Conservation (phyloP, 2,329 filamentous ascomycete genomes). For the Cordyceps sp. region DNA sequence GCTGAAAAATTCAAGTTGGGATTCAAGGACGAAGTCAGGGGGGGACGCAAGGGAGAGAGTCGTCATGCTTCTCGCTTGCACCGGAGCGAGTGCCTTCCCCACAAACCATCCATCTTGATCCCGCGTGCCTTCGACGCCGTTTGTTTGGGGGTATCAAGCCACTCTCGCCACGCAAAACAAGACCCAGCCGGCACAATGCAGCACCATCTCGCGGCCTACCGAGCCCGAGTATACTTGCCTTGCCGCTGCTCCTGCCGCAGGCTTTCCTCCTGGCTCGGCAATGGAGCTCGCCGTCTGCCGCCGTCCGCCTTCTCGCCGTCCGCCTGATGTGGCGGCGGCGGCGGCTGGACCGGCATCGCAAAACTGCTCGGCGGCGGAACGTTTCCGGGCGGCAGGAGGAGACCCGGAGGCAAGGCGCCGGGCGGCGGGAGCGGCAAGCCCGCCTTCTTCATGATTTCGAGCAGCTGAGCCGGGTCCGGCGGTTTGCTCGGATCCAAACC, state of each 20-base stretch:
- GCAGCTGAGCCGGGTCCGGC: conserved; percentile 41
- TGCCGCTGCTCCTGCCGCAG: conserved; percentile 58
- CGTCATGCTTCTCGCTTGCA: no score
- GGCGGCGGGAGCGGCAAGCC: conserved; percentile 44
- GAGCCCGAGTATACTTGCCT: conserved; percentile 40
- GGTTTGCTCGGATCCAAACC: conserved; percentile 43
- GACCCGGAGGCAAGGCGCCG: conserved; percentile 24
- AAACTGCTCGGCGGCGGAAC: conserved; percentile 17
- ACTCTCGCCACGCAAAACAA: background rate
- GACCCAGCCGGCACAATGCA: background rate
- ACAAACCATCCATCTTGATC: no score
- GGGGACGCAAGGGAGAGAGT: no score
- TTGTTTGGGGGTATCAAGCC: background rate
- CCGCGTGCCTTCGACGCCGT: background rate
- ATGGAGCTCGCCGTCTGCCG: conserved; percentile 40
- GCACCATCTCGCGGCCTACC: conserved; percentile 15
- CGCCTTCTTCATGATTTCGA: conserved; percentile 49
- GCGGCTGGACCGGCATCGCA: conserved; percentile 18
- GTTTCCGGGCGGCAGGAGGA: conserved; percentile 23
- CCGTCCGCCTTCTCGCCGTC: conserved; percentile 16
- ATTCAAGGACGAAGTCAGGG: no score
- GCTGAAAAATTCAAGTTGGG: no score
- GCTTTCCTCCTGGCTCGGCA: conserved; percentile 75
- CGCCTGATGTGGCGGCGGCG: conserved; percentile 19
- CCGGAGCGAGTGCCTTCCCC: no score